Evolutionary conservation across 495 filamentous ascomycete genomes (phyloP), one percentile per base, ranked within the genome.

Genomic region (Venustampulla echinocandica): DNA sequence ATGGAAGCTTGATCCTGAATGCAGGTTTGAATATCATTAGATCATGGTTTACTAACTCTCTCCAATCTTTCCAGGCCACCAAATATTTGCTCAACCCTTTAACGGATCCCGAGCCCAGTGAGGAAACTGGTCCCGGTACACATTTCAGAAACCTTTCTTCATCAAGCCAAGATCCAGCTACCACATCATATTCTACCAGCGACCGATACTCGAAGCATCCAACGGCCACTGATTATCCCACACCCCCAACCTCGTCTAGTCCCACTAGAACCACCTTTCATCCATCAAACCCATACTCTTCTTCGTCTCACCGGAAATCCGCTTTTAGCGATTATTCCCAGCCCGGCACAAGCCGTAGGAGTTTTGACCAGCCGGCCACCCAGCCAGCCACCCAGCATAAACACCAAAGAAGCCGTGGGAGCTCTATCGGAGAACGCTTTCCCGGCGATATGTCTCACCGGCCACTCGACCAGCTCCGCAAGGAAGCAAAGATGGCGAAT

Each of bases 391-490:
- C 39, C 28, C n/a, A n/a, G n/a, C n/a, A n/a, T n/a, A n/a, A n/a
- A n/a, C n/a, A n/a, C n/a, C n/a, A n/a, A n/a, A 43, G 52, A 49
- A 49, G 53, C 41, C 68, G 75, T 22, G 53, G 56, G 21, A 69
- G 66, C 55, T 81, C 76, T n/a, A 65, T 84, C 3, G 63, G 56
- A 41, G 68, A 74, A 55, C 72, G 79, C 27, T 81, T 64, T 52
- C 70, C 77, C 1, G 76, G 74, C 42, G 80, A 82, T 55, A 74
- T 70, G 62, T 72, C 69, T n/a, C 68, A 77, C 42, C 61, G 74
- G 10, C 82, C 83, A 0, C 69, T 87, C 10, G 77, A 79, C 36
- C 67, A 77, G 44, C 64, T 87, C 43, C 69, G 66, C 36, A 66
- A 68, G 3, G 75, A 84, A 9, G 62, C 64, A 22, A 81, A 75